Evolutionary conservation across 768 basidiomycete genomes (phyloP), one percentile per base, ranked within the genome.

Genomic region (Hygrocybe coccinea): DNA sequence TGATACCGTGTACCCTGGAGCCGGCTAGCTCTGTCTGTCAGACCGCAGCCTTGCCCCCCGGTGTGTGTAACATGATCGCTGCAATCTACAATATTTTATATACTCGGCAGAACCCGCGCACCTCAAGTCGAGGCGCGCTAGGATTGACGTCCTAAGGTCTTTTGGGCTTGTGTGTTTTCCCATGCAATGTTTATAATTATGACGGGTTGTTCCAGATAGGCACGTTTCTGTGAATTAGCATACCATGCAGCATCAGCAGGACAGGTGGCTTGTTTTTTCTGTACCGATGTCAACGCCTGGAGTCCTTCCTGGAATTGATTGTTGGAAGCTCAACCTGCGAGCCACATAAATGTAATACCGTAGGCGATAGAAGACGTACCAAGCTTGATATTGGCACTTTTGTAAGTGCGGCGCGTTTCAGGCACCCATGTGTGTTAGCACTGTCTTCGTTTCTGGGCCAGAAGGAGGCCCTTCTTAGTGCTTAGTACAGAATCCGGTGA

Each of bases 401-500:
- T 71, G 64, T 82, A 88, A 14, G 83, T 69, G 12, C 79, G 73
- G 59, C 71, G 78, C 61, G 79, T 82, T 58, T 79, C 75, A 24
- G 67, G 63, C 17, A 79, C 77, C 62, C 73, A 67, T 64, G 52
- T 83, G 82, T 0, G 70, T 70, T 7, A 69, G 45, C 3, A 84
- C 74, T 0, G 80, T 74, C 12, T 82, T 76, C 21, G 69, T 38
- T 77, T 76, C n/a, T 76, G 79, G 1, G 79, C 71, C 2, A 86
- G 67, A 14, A 87, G 52, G 8, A 94, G 71, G 1, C 78, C 86
- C n/a, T 77, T 73, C 66, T 92, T 94, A 2, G 89, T 86, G 45
- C 80, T 77, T 60, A 87, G 86, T 1, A 92, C 84, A 0, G 90
- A 77, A 66, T 92, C 91, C 0, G 91, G 91, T 1, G 88, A 90